Conservation (phyloP, 2,329 filamentous ascomycete genomes). For the Pestalotiopsis sp. region DNA sequence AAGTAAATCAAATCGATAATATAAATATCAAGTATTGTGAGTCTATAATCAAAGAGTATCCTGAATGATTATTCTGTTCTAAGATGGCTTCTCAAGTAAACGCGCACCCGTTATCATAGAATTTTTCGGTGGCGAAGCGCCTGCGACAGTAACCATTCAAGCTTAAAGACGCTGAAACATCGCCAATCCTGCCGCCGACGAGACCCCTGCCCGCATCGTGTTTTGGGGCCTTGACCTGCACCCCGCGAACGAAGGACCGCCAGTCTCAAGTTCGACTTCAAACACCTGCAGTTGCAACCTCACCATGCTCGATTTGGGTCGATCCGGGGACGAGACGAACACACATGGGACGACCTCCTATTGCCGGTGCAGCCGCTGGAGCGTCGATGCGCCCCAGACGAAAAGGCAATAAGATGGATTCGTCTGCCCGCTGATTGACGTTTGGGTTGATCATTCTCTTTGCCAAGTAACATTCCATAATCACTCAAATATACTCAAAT, state of each 20-base stretch:
- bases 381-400: neutral
- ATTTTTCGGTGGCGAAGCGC: neutral
- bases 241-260: slow-evolving; percentile 1
- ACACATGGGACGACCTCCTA: neutral
- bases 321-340: neutral
- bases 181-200: neutral
- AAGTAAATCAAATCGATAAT: too few species aligned
- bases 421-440: neutral
- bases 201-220: slow-evolving; percentile 2
- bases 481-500: slow-evolving; percentile 2
- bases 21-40: too few species aligned
- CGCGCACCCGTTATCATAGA: too few species aligned
- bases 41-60: too few species aligned
- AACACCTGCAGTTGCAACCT: slow-evolving; percentile 17
- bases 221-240: slow-evolving; percentile 3
- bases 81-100: too few species aligned
- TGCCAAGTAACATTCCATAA: neutral
- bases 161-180: slow-evolving; percentile 13
- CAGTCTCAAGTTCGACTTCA: slow-evolving; percentile 14
- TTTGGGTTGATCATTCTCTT: neutral
- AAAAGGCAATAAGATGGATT: slow-evolving; percentile 8
- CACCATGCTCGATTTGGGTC: neutral
- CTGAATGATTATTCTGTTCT: too few species aligned
- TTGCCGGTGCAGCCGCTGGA: slow-evolving; percentile 2
- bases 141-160: neutral